Evolutionary conservation across 2,329 filamentous ascomycete genomes (phyloP).

Genomic region (Beauveria bassiana): DNA sequence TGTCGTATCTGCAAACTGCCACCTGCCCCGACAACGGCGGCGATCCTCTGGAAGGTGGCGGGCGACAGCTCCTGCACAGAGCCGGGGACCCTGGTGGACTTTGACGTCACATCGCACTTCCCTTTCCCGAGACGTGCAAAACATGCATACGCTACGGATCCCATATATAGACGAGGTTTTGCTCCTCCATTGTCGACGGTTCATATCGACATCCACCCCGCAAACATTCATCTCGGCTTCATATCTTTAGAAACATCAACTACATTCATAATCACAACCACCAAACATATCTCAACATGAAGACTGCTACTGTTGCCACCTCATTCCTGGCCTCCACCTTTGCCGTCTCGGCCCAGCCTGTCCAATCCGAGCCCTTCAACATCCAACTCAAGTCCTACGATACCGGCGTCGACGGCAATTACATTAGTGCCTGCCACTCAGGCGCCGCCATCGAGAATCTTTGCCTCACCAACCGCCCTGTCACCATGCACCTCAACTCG

Average conservation of each 20-base stretch:
- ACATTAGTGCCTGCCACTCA: conserved; percentile 8
- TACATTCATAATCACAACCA: background rate
- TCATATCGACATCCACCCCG: background rate
- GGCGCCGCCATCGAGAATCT: conserved; percentile 10
- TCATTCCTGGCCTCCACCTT: conserved; percentile 5
- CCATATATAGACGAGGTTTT: background rate
- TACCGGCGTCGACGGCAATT: background rate
- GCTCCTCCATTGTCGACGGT: background rate
- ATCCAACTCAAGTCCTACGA: conserved; percentile 1
- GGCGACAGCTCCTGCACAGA: background rate
- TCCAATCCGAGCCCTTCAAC: conserved; percentile 9
- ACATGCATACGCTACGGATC: background rate
- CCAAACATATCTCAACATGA: background rate
- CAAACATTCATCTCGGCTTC: background rate
- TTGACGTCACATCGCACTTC: background rate
- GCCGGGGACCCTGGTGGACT: background rate
- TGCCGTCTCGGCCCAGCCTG: background rate
- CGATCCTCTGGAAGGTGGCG: background rate
- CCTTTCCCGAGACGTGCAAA: background rate
- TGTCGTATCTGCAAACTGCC: background rate
- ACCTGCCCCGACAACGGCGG: background rate
- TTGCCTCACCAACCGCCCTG: background rate
- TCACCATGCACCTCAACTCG: conserved; percentile 10
- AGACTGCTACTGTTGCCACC: conserved; percentile 1
- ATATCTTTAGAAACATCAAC: background rate